Percentiles rank a stretch among this genome's conserved stretches.
Evolutionary conservation across 805 yeast species (phyloP).

Genomic region (Candida maltosa): DNA sequence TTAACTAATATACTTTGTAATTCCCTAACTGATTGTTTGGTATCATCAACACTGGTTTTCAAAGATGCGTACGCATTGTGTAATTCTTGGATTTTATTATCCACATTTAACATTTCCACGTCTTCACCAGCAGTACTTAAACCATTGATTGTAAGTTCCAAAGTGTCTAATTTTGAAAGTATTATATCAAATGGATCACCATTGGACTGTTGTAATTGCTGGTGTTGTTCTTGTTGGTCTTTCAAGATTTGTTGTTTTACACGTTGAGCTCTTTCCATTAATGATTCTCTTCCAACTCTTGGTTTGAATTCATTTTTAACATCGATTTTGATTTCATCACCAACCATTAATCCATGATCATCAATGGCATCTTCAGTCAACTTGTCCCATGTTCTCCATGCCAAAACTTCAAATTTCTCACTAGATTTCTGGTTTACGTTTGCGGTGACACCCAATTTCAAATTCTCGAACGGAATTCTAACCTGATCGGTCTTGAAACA

Average conservation of each 20-base stretch:
- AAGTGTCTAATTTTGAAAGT: conserved; percentile 6
- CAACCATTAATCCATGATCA: conserved; percentile 50
- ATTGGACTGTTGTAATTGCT: not conserved
- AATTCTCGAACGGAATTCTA: conserved; percentile 35
- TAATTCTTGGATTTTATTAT: conserved; percentile 10
- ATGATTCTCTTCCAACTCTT: conserved; percentile 25
- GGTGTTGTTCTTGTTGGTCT: not conserved
- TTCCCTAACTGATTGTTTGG: conserved; percentile 17
- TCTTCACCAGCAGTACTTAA: not conserved
- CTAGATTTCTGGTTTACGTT: conserved; percentile 21
- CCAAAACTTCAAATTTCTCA: conserved; percentile 65
- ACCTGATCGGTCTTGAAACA: conserved; percentile 65
- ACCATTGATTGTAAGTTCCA: not conserved
- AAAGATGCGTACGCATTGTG: not conserved
- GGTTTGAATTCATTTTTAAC: conserved; percentile 4
- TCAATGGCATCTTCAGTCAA: conserved; percentile 55
- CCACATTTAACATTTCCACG: not conserved
- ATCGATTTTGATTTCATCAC: conserved; percentile 39
- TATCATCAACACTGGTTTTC: not conserved
- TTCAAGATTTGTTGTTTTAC: conserved; percentile 15
- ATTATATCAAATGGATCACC: conserved; percentile 4
- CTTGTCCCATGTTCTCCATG: conserved; percentile 52
- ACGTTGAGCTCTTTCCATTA: conserved; percentile 33
- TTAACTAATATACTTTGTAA: conserved; percentile 24
- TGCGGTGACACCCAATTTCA: conserved; percentile 56